These are phyloP conservation scores for Yamadazyma oceani DNA, from an alignment of 1,139 yeast genomes.

Conservation along the genomic window DNA sequence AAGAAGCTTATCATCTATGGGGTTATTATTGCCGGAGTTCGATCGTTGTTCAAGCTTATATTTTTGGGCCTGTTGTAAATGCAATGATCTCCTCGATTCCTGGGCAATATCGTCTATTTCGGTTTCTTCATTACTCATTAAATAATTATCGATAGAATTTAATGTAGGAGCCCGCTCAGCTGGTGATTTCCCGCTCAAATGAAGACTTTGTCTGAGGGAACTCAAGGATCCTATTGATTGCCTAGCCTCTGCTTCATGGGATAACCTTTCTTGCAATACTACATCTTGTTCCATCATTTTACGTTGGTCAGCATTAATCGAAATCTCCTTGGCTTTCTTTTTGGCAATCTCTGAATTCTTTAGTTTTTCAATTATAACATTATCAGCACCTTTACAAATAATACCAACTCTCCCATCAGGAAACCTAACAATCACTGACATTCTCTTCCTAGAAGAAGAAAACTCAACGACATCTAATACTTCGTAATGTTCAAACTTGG, in stretches of 20 bases:
- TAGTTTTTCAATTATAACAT: slow-evolving; percentile 78
- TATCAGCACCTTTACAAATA: slow-evolving; percentile 95
- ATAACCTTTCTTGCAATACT: slow-evolving; percentile 53
- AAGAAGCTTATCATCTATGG: slow-evolving; percentile 57
- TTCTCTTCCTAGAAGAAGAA: slow-evolving; percentile 83
- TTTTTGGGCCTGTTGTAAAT: slow-evolving; percentile 57
- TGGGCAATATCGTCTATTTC: slow-evolving; percentile 62
- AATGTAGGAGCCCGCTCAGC: slow-evolving; percentile 21
- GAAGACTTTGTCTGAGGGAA: slow-evolving; percentile 35
- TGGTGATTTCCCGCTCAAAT: slow-evolving; percentile 17
- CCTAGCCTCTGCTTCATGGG: slow-evolving; percentile 32
- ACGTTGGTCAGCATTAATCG: slow-evolving; percentile 59
- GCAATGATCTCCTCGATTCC: slow-evolving; percentile 63
- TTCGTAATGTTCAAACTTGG: slow-evolving; percentile 67
- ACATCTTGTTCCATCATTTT: slow-evolving; percentile 80
- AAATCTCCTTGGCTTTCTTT: slow-evolving; percentile 61
- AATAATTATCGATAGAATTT: slow-evolving; percentile 56
- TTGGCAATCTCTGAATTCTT: slow-evolving; percentile 58
- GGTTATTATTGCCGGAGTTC: slow-evolving; percentile 3
- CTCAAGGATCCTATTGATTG: slow-evolving; percentile 27
- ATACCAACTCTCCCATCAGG: slow-evolving; percentile 80
- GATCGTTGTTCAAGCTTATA: slow-evolving; percentile 40
- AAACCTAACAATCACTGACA: slow-evolving; percentile 81
- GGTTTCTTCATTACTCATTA: slow-evolving; percentile 50
- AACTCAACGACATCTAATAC: slow-evolving; percentile 83